Evolutionary conservation across 495 filamentous ascomycete species (phyloP), one percentile per base, ranked within the genome.

Genomic region (Articulospora tetracladia): DNA sequence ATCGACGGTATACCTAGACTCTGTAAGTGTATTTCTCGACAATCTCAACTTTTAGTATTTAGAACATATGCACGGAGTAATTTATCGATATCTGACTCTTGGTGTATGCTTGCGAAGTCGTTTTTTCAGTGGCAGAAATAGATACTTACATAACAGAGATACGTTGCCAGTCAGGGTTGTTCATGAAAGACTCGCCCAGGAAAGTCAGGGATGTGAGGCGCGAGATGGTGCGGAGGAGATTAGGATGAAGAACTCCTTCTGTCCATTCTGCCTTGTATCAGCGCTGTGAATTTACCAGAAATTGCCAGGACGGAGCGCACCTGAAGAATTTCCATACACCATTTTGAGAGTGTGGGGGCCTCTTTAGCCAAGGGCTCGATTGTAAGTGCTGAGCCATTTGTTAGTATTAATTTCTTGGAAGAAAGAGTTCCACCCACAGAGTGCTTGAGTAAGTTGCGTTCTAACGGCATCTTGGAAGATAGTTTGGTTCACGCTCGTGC

Each of bases 141-240:
- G n/a, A n/a, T n/a, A n/a, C n/a, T n/a, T n/a, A 44, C 12, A 65
- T 67, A 34, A 76, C 74, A 0, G 76, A 65, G 15, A 77, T 73
- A 1, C 71, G 68, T 15, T 77, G 70, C 80, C 78, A 82, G 49
- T 72, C 63, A 7, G 67, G 63, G 56, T 82, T 73, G 8, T 73
- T 73, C 57, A 75, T 77, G 11, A 80, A 52, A 0, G 68, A 65
- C 0, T 59, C 63, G 27, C 80, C 80, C 7, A 80, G 62, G 55
- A 82, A 81, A n/a, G 79, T 68, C 22, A 73, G 66, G 2, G 77
- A 74, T 1, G 79, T 77, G 11, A 78, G 66, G 17, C 75, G 75
- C 13, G 76, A 74, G 30, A 83, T 69, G n/a, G 79, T 50, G 6
- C 72, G 59, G 24, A 77, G 68, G 39, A 77, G 6, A 17, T 46